Evolutionary conservation across 495 filamentous ascomycete genomes (phyloP).

Genomic region (Aspergillus incahuasiensis): DNA sequence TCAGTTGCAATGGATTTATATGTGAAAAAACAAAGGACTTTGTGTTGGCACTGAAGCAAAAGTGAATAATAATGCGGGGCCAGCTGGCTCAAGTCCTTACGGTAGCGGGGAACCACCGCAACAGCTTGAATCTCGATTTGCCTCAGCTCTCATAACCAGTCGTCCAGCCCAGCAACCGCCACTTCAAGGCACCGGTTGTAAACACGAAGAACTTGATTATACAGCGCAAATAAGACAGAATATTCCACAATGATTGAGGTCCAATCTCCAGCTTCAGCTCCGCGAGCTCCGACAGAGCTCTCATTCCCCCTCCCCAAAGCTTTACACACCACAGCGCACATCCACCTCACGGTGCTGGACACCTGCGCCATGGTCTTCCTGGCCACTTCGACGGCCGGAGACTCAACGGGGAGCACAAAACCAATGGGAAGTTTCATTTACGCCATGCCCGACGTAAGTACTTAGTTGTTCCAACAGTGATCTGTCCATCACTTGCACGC

Average conservation of each 20-base stretch:
- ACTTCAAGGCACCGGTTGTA: neutral
- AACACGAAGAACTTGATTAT: neutral
- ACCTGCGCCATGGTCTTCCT: constrained; percentile 71
- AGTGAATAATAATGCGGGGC: neutral
- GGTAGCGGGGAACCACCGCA: neutral
- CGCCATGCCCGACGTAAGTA: constrained; percentile 78
- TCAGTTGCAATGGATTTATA: neutral
- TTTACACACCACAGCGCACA: constrained; percentile 71
- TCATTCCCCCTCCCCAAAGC: constrained; percentile 74
- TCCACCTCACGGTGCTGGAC: constrained; percentile 65
- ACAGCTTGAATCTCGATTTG: neutral
- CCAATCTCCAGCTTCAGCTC: constrained; percentile 3
- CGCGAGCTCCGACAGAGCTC: constrained; percentile 50
- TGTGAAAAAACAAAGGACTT: neutral
- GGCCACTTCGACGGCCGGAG: constrained; percentile 63
- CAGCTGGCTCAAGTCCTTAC: neutral
- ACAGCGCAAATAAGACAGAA: neutral
- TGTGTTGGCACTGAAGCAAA: neutral
- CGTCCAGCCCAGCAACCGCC: neutral
- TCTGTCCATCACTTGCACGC: neutral
- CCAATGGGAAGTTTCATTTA: constrained; percentile 76
- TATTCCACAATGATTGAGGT: constrained; percentile 5
- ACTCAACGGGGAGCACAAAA: constrained; percentile 36
- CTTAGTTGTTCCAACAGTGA: neutral
- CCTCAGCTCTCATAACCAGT: neutral